Evolutionary conservation across 108 stramenopile species (phyloP).

Genomic region (Chaetoceros muelleri): DNA sequence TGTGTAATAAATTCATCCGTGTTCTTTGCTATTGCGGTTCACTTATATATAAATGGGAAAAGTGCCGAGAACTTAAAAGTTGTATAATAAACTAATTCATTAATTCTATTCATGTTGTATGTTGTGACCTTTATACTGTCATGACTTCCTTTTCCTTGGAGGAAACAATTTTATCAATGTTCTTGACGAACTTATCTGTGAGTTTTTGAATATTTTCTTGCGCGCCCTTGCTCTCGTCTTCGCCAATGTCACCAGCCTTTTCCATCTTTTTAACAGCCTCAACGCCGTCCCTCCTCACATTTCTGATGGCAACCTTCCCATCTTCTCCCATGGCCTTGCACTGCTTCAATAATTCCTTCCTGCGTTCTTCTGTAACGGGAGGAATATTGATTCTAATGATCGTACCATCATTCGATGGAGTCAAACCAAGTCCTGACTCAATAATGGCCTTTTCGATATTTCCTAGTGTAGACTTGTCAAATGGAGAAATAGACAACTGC

Average conservation of each 20-base stretch:
- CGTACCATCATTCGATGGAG: slow-evolving; percentile 82
- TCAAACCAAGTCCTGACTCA: slow-evolving; percentile 80
- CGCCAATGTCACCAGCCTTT: slow-evolving; percentile 72
- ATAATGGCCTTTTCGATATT: slow-evolving; percentile 85
- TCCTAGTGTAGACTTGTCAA: slow-evolving; percentile 63
- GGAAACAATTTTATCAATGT: slow-evolving; percentile 76
- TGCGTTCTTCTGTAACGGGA: slow-evolving; percentile 84
- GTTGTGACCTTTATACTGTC: slow-evolving; percentile 51
- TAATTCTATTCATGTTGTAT: too few species aligned
- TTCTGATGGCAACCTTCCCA: slow-evolving; percentile 84
- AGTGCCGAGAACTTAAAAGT: too few species aligned
- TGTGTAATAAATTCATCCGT: too few species aligned
- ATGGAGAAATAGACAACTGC: slow-evolving; percentile 76
- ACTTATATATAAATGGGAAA: too few species aligned
- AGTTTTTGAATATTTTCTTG: slow-evolving; percentile 81
- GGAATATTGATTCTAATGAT: slow-evolving; percentile 92
- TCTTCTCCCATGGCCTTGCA: slow-evolving; percentile 92
- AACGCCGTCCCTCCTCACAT: slow-evolving; percentile 83
- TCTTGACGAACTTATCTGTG: slow-evolving; percentile 80
- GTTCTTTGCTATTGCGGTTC: too few species aligned
- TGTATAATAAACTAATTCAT: too few species aligned
- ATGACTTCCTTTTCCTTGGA: slow-evolving; percentile 93
- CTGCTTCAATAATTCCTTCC: slow-evolving; percentile 91
- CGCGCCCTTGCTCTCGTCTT: slow-evolving; percentile 77
- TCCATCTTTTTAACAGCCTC: slow-evolving; percentile 88